These are phyloP conservation scores for Phytophthora kernoviae DNA, from an alignment of 352 stramenopile genomes.

Conservation along the genomic window DNA sequence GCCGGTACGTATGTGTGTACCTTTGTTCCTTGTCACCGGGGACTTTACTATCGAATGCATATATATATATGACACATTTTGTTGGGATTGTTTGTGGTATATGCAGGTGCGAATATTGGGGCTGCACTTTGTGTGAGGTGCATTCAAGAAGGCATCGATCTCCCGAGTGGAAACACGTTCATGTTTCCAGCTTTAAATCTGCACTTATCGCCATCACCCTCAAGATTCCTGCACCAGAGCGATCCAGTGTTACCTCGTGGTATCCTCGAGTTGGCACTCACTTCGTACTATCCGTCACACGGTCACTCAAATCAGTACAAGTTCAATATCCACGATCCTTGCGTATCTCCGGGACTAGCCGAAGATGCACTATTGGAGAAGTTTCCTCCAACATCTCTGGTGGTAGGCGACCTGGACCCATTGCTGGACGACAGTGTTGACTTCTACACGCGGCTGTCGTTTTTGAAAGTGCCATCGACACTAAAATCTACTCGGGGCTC, in stretches of 20 bases:
- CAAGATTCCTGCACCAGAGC: slow-evolving; percentile 87
- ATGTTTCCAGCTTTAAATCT: slow-evolving; percentile 92
- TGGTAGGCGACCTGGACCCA: slow-evolving; percentile 87
- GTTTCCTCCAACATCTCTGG: slow-evolving; percentile 82
- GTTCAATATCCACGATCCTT: slow-evolving; percentile 87
- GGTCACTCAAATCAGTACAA: slow-evolving; percentile 89
- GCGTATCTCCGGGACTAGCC: slow-evolving; percentile 82
- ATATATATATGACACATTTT: background rate
- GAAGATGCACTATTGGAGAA: slow-evolving; percentile 75
- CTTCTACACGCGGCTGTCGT: slow-evolving; percentile 86
- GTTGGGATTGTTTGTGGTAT: slow-evolving; percentile 1
- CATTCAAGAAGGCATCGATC: slow-evolving; percentile 72
- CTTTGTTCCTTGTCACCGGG: background rate
- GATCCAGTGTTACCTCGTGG: slow-evolving; percentile 84
- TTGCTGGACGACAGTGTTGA: slow-evolving; percentile 91
- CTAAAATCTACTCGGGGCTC: slow-evolving; percentile 84
- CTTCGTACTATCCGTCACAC: slow-evolving; percentile 86
- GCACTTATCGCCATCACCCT: slow-evolving; percentile 86
- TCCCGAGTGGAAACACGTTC: slow-evolving; percentile 85
- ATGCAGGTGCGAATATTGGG: slow-evolving; percentile 82
- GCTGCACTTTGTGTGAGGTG: slow-evolving; percentile 84
- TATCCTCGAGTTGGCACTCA: slow-evolving; percentile 82
- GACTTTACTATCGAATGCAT: background rate
- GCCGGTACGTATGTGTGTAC: slow-evolving; percentile 46
- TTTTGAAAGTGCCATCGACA: slow-evolving; percentile 75